These are phyloP conservation scores for Chloridella minuta DNA, from an alignment of 352 stramenopile species.

Conservation along the genomic window DNA sequence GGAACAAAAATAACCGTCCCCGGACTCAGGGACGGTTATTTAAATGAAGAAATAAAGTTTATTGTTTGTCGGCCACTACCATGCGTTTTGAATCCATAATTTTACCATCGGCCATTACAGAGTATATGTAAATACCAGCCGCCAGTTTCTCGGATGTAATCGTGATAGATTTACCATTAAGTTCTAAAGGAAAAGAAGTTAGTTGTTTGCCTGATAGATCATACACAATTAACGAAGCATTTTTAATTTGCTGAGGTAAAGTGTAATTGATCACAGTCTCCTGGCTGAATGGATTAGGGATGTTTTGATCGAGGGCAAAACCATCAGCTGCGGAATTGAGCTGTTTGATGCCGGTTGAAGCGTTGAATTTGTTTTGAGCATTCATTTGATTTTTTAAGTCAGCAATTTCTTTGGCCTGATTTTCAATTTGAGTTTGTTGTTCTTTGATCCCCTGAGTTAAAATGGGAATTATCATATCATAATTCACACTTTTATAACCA, in stretches of 20 bases:
- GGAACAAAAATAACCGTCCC: too few relatives aligned
- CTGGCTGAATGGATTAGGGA: neutral
- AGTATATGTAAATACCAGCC: neutral
- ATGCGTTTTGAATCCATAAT: neutral
- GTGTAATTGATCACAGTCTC: neutral
- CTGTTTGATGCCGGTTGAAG: neutral
- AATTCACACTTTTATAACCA: neutral
- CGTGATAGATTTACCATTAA: neutral
- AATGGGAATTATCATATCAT: neutral
- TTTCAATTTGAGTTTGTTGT: neutral
- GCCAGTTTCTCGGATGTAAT: neutral
- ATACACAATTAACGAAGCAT: neutral
- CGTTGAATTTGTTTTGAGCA: neutral
- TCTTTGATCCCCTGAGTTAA: neutral
- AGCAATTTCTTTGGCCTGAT: neutral
- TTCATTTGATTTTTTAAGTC: neutral
- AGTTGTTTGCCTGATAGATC: neutral
- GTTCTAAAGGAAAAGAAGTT: neutral
- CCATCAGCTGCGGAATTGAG: neutral
- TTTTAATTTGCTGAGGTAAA: neutral
- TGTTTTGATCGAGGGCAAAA: neutral
- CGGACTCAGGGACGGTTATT: too few relatives aligned
- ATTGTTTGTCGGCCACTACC: neutral
- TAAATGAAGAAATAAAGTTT: too few relatives aligned
- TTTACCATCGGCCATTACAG: neutral